Evolutionary conservation across 176 grass and related monocot genomes (phyloP).

Genomic region (Triticum monococcum): DNA sequence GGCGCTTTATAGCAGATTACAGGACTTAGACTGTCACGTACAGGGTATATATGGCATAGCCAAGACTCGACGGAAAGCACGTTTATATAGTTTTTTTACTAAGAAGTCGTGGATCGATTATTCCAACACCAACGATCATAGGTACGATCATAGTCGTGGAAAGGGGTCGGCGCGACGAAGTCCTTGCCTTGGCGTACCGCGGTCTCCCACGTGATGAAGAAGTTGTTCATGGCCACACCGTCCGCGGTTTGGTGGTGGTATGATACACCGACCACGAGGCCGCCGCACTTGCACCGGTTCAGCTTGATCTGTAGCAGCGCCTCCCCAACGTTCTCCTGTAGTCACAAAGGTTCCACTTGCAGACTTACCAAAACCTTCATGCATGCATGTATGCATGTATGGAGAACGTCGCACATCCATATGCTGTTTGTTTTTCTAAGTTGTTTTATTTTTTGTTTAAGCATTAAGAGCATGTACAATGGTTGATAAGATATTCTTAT

Average conservation of each 20-base stretch:
- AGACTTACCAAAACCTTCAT: not conserved
- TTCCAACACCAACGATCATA: no score
- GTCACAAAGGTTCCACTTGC: not conserved
- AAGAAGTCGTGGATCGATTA: no score
- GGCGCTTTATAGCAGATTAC: no score
- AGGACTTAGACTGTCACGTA: no score
- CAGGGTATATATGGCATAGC: no score
- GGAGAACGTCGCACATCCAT: not conserved
- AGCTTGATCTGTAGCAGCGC: conserved; percentile 31
- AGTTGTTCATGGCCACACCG: conserved; percentile 23
- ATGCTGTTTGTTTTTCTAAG: not conserved
- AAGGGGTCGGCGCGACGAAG: not conserved
- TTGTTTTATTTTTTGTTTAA: not conserved
- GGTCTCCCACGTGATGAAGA: conserved; percentile 7
- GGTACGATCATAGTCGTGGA: not conserved
- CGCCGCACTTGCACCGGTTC: conserved; percentile 37
- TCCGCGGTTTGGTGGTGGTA: conserved; percentile 8
- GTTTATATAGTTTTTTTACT: no score
- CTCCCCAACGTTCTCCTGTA: not conserved
- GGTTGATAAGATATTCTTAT: no score
- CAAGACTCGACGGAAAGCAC: no score
- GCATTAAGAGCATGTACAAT: no score
- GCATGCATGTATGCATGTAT: no score
- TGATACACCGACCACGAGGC: conserved; percentile 12
- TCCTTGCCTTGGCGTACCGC: not conserved